phyloP scores from a whole-genome alignment of 805 yeast genomes.

The Isabelozyma heimii region DNA sequence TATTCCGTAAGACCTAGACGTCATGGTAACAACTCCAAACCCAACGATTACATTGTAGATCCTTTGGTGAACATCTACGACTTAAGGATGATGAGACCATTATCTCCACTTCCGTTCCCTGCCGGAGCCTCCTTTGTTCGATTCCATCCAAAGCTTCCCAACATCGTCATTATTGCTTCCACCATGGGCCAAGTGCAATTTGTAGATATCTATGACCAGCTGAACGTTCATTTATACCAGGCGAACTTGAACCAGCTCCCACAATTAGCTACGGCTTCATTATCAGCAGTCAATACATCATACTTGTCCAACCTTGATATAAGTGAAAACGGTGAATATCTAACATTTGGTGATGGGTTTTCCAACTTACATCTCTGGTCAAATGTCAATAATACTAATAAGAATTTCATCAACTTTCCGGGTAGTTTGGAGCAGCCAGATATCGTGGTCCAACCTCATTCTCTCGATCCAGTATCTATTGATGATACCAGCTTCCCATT shows the following conservation, averaged over 20 bases:
- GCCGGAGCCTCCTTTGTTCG: constrained; percentile 85
- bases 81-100: constrained; percentile 63
- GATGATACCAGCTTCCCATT: constrained; percentile 57
- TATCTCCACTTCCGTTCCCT: constrained; percentile 82
- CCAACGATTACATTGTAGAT: constrained; percentile 46
- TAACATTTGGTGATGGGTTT: constrained; percentile 65
- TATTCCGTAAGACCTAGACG: constrained; percentile 63
- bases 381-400: constrained; percentile 28
- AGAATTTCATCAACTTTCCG: constrained; percentile 37
- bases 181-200: constrained; percentile 80
- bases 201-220: constrained; percentile 79
- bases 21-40: constrained; percentile 23
- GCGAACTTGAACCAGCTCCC: constrained; percentile 45
- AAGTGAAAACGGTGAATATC: constrained; percentile 71
- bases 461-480: constrained; percentile 12
- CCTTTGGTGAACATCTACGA: constrained; percentile 85
- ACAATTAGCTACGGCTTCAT: constrained; percentile 1
- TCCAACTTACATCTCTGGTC: constrained; percentile 71
- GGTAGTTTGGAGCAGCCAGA: constrained; percentile 54
- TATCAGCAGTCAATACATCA: constrained; percentile 1
- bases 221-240: constrained; percentile 62
- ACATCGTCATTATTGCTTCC: constrained; percentile 72
- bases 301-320: constrained; percentile 51
- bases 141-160: constrained; percentile 83
- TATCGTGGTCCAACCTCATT: constrained; percentile 27